Evolutionary conservation across 169 alveolate species (phyloP).

Genomic region (Amoebophrya sp.): DNA sequence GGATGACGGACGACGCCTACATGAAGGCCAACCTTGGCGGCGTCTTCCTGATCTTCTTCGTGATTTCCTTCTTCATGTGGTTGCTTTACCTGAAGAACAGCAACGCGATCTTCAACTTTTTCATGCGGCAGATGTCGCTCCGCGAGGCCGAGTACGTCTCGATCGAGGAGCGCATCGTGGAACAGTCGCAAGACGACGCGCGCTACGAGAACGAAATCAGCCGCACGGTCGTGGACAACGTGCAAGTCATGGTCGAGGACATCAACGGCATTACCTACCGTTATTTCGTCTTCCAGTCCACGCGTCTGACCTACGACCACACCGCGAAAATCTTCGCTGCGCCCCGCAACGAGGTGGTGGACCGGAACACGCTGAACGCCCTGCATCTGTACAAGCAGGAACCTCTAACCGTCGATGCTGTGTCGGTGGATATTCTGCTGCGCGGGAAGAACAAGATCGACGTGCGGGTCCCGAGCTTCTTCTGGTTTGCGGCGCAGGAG

Average conservation of each 20-base stretch:
- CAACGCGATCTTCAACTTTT: background rate
- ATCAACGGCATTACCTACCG: constrained; percentile 16
- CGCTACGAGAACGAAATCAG: background rate
- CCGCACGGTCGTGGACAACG: background rate
- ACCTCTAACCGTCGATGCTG: background rate
- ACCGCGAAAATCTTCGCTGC: constrained; percentile 5
- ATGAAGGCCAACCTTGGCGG: background rate
- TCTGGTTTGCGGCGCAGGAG: background rate
- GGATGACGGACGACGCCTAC: background rate
- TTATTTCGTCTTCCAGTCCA: background rate
- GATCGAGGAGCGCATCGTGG: constrained; percentile 22
- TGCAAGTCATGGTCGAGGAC: background rate
- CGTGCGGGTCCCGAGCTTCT: background rate
- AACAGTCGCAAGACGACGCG: background rate
- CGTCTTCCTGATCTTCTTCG: constrained; percentile 14
- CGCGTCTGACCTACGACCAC: constrained; percentile 14
- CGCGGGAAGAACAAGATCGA: constrained; percentile 18
- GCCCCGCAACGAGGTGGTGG: background rate
- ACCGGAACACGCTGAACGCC: constrained; percentile 19
- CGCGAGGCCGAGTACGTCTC: constrained; percentile 7
- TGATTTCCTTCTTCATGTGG: constrained; percentile 11
- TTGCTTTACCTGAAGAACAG: background rate
- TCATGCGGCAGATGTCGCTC: background rate
- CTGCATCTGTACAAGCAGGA: constrained; percentile 16
- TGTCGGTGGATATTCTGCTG: background rate